A percentile compares a stretch with the other conserved stretches of the same genome.
Evolutionary conservation across 2,329 filamentous ascomycete genomes (phyloP).

Genomic region (Trichoderma pleuroti): DNA sequence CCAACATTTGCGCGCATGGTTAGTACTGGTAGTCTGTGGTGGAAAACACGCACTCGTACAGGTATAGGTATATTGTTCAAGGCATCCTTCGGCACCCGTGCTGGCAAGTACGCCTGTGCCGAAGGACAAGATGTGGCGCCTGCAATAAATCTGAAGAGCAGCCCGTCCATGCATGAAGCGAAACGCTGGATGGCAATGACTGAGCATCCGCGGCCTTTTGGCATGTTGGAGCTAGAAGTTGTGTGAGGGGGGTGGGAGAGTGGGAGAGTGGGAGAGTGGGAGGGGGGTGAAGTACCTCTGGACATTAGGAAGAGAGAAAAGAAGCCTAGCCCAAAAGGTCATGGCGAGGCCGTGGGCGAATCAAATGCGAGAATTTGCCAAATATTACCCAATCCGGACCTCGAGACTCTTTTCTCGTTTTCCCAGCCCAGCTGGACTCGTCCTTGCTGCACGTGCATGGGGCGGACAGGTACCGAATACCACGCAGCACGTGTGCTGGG

Average conservation of each 20-base stretch:
- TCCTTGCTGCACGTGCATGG: background rate
- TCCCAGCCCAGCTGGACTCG: background rate
- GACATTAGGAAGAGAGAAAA: slow-evolving; percentile 4
- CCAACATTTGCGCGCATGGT: background rate
- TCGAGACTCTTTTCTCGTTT: background rate
- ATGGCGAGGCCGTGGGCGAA: background rate
- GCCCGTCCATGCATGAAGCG: background rate
- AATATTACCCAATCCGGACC: slow-evolving; percentile 4
- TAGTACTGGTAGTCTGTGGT: background rate
- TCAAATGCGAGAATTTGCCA: background rate
- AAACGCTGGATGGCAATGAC: background rate
- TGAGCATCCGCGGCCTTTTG: background rate
- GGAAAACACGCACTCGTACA: background rate
- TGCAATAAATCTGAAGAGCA: background rate
- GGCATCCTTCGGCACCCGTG: background rate
- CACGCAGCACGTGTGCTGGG: background rate
- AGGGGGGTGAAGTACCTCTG: background rate
- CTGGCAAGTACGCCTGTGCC: background rate
- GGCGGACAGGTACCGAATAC: background rate
- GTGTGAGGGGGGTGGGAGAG: background rate
- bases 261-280: background rate
- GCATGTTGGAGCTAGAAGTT: background rate
- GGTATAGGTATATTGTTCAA: background rate
- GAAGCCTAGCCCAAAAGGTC: slow-evolving; percentile 10
- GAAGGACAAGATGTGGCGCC: background rate